Conservation (phyloP, 257 asterid genomes). For the Solanum medicagineum region DNA sequence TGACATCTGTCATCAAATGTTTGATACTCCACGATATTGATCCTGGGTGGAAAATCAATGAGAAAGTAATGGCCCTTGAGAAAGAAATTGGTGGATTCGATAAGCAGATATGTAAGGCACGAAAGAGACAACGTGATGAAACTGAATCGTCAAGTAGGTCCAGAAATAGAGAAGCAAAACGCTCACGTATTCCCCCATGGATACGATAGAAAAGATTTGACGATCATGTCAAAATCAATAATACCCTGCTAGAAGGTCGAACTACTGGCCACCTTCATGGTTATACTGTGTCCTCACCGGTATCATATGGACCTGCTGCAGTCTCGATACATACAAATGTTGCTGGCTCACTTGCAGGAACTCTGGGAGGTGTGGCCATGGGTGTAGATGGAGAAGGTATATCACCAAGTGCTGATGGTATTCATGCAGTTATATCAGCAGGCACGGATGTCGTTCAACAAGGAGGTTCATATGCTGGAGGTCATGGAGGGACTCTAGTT, state of each 20-base stretch:
- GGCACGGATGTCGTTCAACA: constrained; percentile 5
- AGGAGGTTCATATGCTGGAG: constrained; percentile 18
- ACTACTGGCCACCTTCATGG: constrained; percentile 8
- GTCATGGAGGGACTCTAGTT: background rate
- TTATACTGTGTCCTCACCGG: background rate
- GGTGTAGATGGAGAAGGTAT: constrained; percentile 14
- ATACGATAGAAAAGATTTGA: constrained; percentile 14
- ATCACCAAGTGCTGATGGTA: constrained; percentile 5
- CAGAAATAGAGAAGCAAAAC: constrained; percentile 39
- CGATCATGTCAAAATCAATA: background rate
- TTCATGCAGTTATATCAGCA: background rate
- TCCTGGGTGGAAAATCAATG: constrained; percentile 67
- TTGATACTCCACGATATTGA: constrained; percentile 52
- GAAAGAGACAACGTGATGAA: constrained; percentile 49
- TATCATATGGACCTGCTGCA: background rate
- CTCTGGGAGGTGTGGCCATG: background rate
- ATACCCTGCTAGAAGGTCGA: background rate
- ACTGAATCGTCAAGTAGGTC: constrained; percentile 18
- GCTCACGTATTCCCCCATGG: constrained; percentile 22
- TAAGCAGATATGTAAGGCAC: constrained; percentile 19
- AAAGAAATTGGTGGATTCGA: constrained; percentile 17
- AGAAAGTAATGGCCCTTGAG: constrained; percentile 39
- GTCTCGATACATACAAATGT: background rate
- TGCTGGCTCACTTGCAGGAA: background rate
- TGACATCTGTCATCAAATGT: constrained; percentile 44